Percentiles rank a stretch among this genome's conserved stretches.
Evolutionary conservation across 1,284 basidiomycete genomes (phyloP).

Genomic region (Ganoderma leucocontextum): DNA sequence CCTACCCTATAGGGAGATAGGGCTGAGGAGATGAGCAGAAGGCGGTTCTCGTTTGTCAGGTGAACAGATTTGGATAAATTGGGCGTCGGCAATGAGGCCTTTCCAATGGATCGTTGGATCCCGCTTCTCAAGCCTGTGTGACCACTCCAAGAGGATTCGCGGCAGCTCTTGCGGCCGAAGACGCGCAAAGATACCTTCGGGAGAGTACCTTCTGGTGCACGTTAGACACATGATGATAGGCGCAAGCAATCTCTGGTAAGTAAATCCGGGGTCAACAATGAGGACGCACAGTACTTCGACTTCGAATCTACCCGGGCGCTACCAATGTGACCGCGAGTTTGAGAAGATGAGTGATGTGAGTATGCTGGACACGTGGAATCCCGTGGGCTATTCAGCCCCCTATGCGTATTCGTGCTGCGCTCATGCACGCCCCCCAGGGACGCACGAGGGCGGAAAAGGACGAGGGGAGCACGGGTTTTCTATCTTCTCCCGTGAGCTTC

Average conservation of each 20-base stretch:
- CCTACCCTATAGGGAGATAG: neutral
- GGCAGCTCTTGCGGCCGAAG: neutral
- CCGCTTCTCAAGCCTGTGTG: constrained; percentile 3
- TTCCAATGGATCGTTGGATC: neutral
- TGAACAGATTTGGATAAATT: constrained; percentile 3
- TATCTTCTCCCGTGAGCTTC: constrained; percentile 7
- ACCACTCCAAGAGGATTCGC: neutral
- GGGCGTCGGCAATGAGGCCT: neutral
- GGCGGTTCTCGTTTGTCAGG: neutral
- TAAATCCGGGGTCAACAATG: neutral
- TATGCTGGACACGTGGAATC: neutral
- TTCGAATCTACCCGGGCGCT: neutral
- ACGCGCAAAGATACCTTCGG: neutral
- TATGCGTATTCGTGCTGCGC: neutral
- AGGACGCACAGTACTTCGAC: constrained; percentile 2
- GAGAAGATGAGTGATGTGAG: neutral
- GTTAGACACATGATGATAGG: neutral
- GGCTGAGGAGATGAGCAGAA: neutral
- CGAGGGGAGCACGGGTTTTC: neutral
- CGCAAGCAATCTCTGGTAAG: neutral
- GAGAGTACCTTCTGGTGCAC: neutral
- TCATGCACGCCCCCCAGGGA: neutral
- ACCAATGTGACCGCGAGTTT: constrained; percentile 7
- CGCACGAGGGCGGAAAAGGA: neutral
- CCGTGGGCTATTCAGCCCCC: neutral